Conservation (phyloP, 2,329 filamentous ascomycete species). For the Aspergillus ruber region DNA sequence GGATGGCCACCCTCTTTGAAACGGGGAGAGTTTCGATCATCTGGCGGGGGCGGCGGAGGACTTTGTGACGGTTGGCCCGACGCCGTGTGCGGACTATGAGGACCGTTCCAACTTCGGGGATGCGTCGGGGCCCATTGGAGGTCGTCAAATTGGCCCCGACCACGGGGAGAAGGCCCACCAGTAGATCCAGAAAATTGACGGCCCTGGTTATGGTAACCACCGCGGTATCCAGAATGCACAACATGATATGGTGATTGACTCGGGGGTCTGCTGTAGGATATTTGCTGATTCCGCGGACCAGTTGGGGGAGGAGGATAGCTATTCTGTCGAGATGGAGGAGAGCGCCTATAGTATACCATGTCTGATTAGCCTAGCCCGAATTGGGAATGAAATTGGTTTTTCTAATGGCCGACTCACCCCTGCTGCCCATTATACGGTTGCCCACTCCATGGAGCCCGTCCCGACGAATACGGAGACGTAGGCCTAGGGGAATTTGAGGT, state of each 20-base stretch:
- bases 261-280: conserved; percentile 49
- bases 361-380: conserved; percentile 8
- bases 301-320: conserved; percentile 43
- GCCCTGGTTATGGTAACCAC: conserved; percentile 43
- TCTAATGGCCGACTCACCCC: conserved; percentile 37
- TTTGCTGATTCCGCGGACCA: conserved; percentile 47
- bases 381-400: conserved; percentile 1
- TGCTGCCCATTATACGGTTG: conserved; percentile 42
- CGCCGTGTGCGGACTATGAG: conserved; percentile 35
- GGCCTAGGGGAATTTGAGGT: conserved; percentile 55
- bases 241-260: conserved; percentile 51
- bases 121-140: conserved; percentile 63
- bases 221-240: conserved; percentile 52
- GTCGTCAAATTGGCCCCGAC: conserved; percentile 58
- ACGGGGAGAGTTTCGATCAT: conserved; percentile 27
- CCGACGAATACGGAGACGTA: conserved; percentile 54
- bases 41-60: conserved; percentile 23
- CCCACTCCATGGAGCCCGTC: conserved; percentile 49
- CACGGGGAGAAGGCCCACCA: conserved; percentile 42
- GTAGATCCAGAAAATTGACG: conserved; percentile 41
- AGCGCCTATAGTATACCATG: conserved; percentile 49
- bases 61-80: conserved; percentile 29
- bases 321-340: conserved; percentile 54
- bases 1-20: conserved; percentile 54
- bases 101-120: conserved; percentile 46